phyloP scores from a whole-genome alignment of 1,139 yeast genomes.

The Sugiyamaella pinicola region DNA sequence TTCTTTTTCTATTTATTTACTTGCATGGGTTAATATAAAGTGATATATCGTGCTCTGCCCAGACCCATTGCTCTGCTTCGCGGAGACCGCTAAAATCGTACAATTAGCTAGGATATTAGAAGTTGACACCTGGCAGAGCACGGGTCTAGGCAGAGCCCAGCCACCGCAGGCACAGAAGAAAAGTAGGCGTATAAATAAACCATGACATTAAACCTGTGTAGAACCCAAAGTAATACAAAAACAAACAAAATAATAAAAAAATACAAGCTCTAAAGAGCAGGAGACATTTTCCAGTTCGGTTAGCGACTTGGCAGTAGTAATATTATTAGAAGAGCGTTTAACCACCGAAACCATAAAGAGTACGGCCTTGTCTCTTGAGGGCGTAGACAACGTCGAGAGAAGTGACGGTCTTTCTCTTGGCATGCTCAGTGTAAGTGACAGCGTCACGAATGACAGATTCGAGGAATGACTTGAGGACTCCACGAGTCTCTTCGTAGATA shows the following conservation, averaged over 20 bases:
- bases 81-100: too few relatives aligned
- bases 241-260: constrained; percentile 12
- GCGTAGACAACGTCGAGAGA: constrained; percentile 98
- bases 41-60: too few relatives aligned
- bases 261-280: too few relatives aligned
- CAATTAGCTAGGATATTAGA: too few relatives aligned
- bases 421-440: constrained; percentile 99
- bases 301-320: not conserved
- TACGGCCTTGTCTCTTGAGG: constrained; percentile 99
- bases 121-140: too few relatives aligned
- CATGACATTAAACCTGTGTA: constrained; percentile 21
- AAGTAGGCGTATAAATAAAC: constrained; percentile 14
- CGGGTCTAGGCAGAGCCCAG: constrained; percentile 7
- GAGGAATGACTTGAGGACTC: constrained; percentile 91
- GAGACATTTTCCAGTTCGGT: too few relatives aligned
- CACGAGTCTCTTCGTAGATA: constrained; percentile 98
- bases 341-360: constrained; percentile 99
- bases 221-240: constrained; percentile 15
- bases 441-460: constrained; percentile 98
- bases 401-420: constrained; percentile 99
- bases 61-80: too few relatives aligned
- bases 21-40: too few relatives aligned
- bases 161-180: constrained; percentile 5
- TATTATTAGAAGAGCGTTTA: constrained; percentile 46
- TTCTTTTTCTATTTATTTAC: too few relatives aligned